phyloP scores from a whole-genome alignment of 1,139 yeast species.

The Scheffersomyces parashehatae region DNA sequence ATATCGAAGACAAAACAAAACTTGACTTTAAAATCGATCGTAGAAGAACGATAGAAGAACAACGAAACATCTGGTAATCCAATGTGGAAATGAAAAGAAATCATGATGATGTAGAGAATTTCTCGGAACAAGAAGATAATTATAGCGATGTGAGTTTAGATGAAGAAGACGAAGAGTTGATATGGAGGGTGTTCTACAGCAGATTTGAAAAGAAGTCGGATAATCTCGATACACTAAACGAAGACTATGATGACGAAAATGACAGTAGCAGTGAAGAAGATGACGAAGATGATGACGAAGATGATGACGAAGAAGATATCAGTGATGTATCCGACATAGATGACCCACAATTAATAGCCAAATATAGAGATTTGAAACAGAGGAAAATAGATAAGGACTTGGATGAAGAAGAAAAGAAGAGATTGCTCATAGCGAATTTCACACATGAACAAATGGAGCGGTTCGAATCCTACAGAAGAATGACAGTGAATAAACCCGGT shows the following conservation, averaged over 20 bases:
- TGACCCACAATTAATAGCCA: constrained; percentile 35
- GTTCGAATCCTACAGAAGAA: constrained; percentile 84
- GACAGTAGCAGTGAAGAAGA: background rate
- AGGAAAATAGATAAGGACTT: constrained; percentile 23
- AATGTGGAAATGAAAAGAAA: too few species aligned
- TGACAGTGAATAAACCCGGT: constrained; percentile 76
- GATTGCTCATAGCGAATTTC: constrained; percentile 69
- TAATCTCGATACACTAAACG: background rate
- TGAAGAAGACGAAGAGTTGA: constrained; percentile 49
- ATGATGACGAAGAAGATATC: constrained; percentile 17
- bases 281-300: constrained; percentile 17
- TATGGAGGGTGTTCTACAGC: constrained; percentile 46
- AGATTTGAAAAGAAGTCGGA: constrained; percentile 17
- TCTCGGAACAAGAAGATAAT: constrained; percentile 12
- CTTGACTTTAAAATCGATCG: too few species aligned
- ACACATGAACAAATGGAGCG: constrained; percentile 84
- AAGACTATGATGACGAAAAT: background rate
- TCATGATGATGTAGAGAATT: too few species aligned
- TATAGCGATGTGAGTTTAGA: constrained; percentile 45
- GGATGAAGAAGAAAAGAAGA: constrained; percentile 54
- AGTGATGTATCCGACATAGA: constrained; percentile 38
- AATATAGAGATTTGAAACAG: constrained; percentile 28
- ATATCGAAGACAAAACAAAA: too few species aligned
- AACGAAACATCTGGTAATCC: too few species aligned
- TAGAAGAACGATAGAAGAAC: too few species aligned